Base-by-base conservation (phyloP, 2,329 filamentous ascomycete species). In the Fusarium caatingaense region DNA sequence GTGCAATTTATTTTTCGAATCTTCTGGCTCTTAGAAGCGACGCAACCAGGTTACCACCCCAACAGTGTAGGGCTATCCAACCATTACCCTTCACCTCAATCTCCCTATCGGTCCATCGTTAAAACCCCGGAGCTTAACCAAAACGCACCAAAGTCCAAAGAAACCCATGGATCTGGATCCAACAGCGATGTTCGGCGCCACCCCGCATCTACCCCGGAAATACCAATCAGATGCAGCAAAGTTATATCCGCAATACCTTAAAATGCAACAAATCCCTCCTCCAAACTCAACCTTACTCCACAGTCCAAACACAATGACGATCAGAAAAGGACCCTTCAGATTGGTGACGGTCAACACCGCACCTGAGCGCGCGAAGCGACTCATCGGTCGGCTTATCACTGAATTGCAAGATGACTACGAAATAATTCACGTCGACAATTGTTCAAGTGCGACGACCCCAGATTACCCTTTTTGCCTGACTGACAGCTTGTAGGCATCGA, bases 361-460 rank as follows among this genome's bases (percentile, higher is more conserved):
- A 2, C 60, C 60, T 2, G 60, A 64, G 21, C 60, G 60, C 2
- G 60, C 60, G 9, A 63, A 64, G 2, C 60, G 48, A 2, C 60
- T 64, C 1, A 64, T 64, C 18, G 60, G 60, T 16, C 59, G 60
- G 9, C 18, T 64, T 1, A 64, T 64, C 18, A 37, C 16, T 1
- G 60, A 48, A 10, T 28, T 64, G 0, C 58, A 64, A 37, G 48
- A 64, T 23, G 42, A 64, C 9, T 64, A 64, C 1, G 58, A 64
- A 12, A 64, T 64, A 1, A 64, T 64, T 6, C 37, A 64, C 6
- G 58, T 64, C 11, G 59, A 56, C 3, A 64, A 64, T 12, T 64
- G 60, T 13, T 25, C 41, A 8, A 64, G 60, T 64, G 18, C 4
- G 47, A 27, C 16, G 0, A 5, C 1, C 3, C 5, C 0, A 2